These are phyloP conservation scores for Colletotrichum somersetense DNA, from an alignment of 2,329 filamentous ascomycete genomes.

Conservation along the genomic window DNA sequence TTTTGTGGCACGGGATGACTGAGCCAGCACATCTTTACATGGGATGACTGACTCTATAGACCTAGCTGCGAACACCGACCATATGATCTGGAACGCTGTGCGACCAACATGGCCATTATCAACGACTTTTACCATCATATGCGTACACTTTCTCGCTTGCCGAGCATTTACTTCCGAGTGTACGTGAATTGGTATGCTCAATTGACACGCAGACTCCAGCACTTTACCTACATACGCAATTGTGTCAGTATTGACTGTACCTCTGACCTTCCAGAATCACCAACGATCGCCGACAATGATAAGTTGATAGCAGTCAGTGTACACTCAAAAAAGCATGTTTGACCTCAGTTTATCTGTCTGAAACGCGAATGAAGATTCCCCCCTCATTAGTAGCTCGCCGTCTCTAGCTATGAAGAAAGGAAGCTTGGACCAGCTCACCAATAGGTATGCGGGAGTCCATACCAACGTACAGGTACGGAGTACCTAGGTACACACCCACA, in stretches of 20 bases:
- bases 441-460: background rate
- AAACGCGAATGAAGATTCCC: constrained; percentile 7
- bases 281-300: background rate
- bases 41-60: too few relatives aligned
- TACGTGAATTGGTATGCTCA: too few relatives aligned
- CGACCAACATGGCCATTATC: background rate
- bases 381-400: constrained; percentile 3
- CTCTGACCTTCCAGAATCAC: background rate
- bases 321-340: background rate
- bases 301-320: background rate
- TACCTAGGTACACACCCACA: background rate
- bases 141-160: background rate
- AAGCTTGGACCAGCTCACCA: constrained; percentile 33
- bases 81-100: background rate
- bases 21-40: background rate
- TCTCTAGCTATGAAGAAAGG: background rate
- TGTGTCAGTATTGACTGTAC: background rate
- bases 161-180: background rate
- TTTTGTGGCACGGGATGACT: background rate
- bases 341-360: constrained; percentile 5
- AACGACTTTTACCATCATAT: background rate
- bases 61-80: too few relatives aligned
- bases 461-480: background rate
- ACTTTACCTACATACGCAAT: too few relatives aligned
- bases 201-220: background rate